Percentiles rank a stretch among this genome's conserved stretches.
phyloP scores from a whole-genome alignment of 371 early-diverging fungal genomes.

The Lichtheimia hyalospora region DNA sequence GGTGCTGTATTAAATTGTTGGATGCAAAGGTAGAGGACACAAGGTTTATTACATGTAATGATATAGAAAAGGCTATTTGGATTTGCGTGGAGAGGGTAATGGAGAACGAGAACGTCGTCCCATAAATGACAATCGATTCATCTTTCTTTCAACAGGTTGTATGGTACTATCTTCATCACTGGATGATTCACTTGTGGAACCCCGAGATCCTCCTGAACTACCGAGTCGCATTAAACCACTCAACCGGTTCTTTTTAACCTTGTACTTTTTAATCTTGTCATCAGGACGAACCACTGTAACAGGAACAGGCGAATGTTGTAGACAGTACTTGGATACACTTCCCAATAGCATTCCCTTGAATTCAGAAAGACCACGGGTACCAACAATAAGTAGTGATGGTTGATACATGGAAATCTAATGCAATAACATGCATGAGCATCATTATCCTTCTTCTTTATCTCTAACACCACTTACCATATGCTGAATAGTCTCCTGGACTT shows the following conservation, averaged over 20 bases:
- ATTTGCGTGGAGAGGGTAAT: conserved; percentile 27
- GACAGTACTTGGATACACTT: conserved; percentile 59
- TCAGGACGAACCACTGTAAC: conserved; percentile 61
- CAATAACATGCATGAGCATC: neutral
- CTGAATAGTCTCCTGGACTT: conserved; percentile 63
- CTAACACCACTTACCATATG: conserved; percentile 43
- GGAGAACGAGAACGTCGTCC: conserved; percentile 42
- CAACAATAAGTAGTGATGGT: conserved; percentile 60
- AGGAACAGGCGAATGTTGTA: conserved; percentile 60
- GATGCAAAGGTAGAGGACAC: too few species aligned
- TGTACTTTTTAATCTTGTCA: conserved; percentile 49
- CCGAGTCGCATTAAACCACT: conserved; percentile 43
- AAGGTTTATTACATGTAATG: too few species aligned
- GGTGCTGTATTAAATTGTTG: too few species aligned
- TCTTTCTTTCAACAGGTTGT: conserved; percentile 24
- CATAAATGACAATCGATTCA: conserved; percentile 32
- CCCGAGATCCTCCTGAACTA: conserved; percentile 16
- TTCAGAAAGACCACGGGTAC: conserved; percentile 57
- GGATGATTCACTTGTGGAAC: conserved; percentile 26
- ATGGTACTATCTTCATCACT: conserved; percentile 13
- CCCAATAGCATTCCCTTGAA: conserved; percentile 59
- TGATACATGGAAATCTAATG: conserved; percentile 57
- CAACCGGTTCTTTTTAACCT: conserved; percentile 44
- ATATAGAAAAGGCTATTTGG: neutral
- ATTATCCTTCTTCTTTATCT: too few species aligned